Percentiles rank a stretch among this genome's conserved stretches.
phyloP scores from a whole-genome alignment of 1,139 yeast genomes.

The Diutina catenulata region DNA sequence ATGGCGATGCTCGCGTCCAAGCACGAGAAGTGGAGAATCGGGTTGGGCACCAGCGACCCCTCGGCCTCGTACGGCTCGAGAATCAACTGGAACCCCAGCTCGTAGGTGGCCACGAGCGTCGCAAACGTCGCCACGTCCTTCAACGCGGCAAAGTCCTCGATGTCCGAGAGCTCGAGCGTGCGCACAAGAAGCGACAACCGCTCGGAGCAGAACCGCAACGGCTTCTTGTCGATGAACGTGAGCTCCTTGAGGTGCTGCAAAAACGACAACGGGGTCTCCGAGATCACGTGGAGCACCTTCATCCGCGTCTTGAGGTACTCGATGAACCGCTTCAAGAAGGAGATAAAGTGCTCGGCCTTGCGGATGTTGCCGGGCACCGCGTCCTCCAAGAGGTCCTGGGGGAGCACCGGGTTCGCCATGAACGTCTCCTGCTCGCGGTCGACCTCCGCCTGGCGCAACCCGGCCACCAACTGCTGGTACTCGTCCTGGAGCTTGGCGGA shows the following conservation, averaged over 20 bases:
- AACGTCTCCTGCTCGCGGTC: slow-evolving; percentile 70
- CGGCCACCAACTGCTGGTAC: slow-evolving; percentile 83
- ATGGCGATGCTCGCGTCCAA: slow-evolving; percentile 96
- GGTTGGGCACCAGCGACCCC: slow-evolving; percentile 95
- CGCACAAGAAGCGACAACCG: slow-evolving; percentile 78
- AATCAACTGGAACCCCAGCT: slow-evolving; percentile 80
- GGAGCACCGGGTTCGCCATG: slow-evolving; percentile 79
- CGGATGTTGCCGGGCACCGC: slow-evolving; percentile 96
- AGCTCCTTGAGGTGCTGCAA: slow-evolving; percentile 85
- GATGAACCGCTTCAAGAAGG: slow-evolving; percentile 81
- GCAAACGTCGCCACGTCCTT: slow-evolving; percentile 97
- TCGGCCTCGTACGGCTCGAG: slow-evolving; percentile 95
- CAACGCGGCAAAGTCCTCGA: slow-evolving; percentile 85
- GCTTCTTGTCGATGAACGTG: slow-evolving; percentile 86
- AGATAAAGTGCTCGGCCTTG: slow-evolving; percentile 92
- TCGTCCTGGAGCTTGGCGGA: slow-evolving; percentile 78
- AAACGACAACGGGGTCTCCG: slow-evolving; percentile 92
- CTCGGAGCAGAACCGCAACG: slow-evolving; percentile 84
- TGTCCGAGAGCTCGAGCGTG: slow-evolving; percentile 75
- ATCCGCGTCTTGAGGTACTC: slow-evolving; percentile 93
- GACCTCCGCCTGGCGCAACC: slow-evolving; percentile 67
- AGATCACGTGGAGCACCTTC: slow-evolving; percentile 93
- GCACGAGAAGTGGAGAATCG: slow-evolving; percentile 89
- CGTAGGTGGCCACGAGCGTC: slow-evolving; percentile 89
- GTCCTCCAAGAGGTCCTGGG: slow-evolving; percentile 75